Base-by-base conservation (phyloP, 768 basidiomycete genomes). In the Cantharellus cinnabarinus region DNA sequence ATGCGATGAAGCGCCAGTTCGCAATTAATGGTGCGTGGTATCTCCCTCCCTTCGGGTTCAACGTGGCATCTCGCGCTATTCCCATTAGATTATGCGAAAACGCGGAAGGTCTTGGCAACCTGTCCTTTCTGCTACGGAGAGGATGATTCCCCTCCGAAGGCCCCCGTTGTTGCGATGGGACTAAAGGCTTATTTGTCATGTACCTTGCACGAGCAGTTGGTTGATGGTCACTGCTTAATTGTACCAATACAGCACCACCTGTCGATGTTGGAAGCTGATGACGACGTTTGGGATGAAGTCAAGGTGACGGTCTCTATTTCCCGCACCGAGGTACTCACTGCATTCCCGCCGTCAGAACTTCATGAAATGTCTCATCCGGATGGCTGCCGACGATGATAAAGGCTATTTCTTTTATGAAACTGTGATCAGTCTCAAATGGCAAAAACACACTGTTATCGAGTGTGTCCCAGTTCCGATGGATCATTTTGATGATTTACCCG, bases 221-320 rank as follows among this genome's bases (percentile, higher is more conserved):
- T 90, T 0, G 75, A 79, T 1, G 93, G 94, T 0, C 95, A 99
- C 67, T 94, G 90, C 66, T 73, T 91, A 37, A 98, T 99, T 63
- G 89, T 97, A 3, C 95, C 95, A 3, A 85, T 95, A 10, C 89
- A 97, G 63, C 95, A 99, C 68, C 83, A 91, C 68, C 70, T 98
- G 52, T 82, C 80, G 50, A 87, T 83, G 76, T 74, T 99, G 2
- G 94, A 98, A 69, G 86, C 81, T 38, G 94, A 99, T 63, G 91
- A 98, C 62, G 94, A 99, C 65, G 85, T 93, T 34, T 99, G 94
- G 94, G 94, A 98, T 62, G 94, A 98, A 77, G 82, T 90, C 60
- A 77, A 78, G 71, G 94, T 94, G 5, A 7, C 4, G 35, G 34
- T 4, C 38, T 42, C 5, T 5, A 15, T 50, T n/a, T 48, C 20